phyloP scores from a whole-genome alignment of 78 protist species.

The Dictyostelium brefeldianum region DNA sequence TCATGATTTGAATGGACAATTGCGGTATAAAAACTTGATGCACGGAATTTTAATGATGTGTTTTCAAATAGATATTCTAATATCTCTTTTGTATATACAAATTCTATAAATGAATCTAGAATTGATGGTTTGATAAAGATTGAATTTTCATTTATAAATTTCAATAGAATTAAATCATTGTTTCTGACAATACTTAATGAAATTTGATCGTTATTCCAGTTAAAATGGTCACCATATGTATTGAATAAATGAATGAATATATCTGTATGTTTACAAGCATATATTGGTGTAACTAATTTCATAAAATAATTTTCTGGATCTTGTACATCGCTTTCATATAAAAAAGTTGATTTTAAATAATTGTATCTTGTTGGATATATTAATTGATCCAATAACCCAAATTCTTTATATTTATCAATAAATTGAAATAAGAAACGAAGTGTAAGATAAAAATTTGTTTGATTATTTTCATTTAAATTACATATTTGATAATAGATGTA shows the following conservation, averaged over 20 bases:
- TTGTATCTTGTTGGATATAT: not conserved
- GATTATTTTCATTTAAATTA: not conserved
- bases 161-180: not conserved
- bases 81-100: too few species aligned
- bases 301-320: too few species aligned
- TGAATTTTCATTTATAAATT: not conserved
- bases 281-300: not conserved
- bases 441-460: too few species aligned
- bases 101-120: not conserved
- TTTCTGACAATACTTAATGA: not conserved
- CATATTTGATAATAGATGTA: not conserved
- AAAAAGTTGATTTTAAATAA: not conserved
- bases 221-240: too few species aligned
- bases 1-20: too few species aligned
- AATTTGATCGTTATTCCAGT: too few species aligned
- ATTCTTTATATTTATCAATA: not conserved
- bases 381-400: not conserved
- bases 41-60: too few species aligned
- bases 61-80: too few species aligned
- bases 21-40: too few species aligned
- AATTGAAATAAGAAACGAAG: not conserved
- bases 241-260: not conserved
- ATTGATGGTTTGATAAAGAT: not conserved
- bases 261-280: not conserved
- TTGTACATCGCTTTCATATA: not conserved